phyloP scores from a whole-genome alignment of 345 rosid genomes.

The Eucalyptus guilfoylei region DNA sequence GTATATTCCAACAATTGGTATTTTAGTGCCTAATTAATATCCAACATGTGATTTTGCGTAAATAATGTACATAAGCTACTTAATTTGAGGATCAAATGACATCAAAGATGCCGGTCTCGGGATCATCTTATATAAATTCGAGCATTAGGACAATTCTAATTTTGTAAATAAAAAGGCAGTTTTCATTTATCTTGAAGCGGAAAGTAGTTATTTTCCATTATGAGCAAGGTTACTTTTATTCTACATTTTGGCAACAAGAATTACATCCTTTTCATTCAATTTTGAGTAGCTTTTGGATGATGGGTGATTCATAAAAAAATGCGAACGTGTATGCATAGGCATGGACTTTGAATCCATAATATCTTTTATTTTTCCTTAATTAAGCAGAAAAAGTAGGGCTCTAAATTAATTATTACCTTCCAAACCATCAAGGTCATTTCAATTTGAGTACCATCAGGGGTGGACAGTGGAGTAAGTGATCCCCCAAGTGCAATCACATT shows the following conservation, averaged over 20 bases:
- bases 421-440: conserved; percentile 82
- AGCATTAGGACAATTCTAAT: not conserved
- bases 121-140: not conserved
- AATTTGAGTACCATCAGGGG: conserved; percentile 67
- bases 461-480: conserved; percentile 31
- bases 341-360: not conserved
- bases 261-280: not conserved
- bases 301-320: not conserved
- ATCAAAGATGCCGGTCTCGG: not conserved
- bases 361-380: not conserved
- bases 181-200: not conserved
- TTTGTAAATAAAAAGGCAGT: not conserved
- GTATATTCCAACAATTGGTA: not conserved
- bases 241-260: not conserved
- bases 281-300: not conserved
- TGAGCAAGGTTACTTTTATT: not conserved
- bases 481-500: conserved; percentile 76
- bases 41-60: not conserved
- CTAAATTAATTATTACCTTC: conserved; percentile 60
- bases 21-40: not conserved
- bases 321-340: not conserved
- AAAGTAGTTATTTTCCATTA: not conserved
- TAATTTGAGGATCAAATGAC: not conserved
- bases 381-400: not conserved
- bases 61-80: not conserved